Conservation (phyloP, 768 basidiomycete species). For the Sporobolomyces roseus region DNA sequence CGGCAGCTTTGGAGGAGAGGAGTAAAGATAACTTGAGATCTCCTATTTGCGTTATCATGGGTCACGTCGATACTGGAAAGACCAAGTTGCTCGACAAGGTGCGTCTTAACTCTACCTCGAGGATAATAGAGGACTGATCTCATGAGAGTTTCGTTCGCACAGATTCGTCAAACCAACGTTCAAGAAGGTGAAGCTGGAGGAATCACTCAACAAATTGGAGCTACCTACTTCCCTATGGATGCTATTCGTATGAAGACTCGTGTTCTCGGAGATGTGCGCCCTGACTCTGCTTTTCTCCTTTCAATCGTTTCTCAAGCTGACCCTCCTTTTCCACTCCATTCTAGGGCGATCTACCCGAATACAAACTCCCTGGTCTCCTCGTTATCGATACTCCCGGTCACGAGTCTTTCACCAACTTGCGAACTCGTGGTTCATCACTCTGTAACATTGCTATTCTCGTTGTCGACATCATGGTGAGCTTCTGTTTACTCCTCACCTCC, state of each 20-base stretch:
- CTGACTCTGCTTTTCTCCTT: too few relatives aligned
- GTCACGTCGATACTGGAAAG: constrained; percentile 99
- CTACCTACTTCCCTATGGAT: constrained; percentile 95
- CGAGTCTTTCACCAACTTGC: constrained; percentile 97
- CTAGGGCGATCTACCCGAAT: constrained; percentile 76
- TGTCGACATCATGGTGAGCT: constrained; percentile 87
- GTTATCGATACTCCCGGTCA: constrained; percentile 98
- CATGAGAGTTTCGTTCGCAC: too few relatives aligned
- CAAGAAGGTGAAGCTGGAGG: constrained; percentile 99
- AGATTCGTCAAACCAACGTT: constrained; percentile 99
- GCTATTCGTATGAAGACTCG: constrained; percentile 89
- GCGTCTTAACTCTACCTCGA: constrained; percentile 36
- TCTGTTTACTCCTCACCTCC: neutral
- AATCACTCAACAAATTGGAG: constrained; percentile 99
- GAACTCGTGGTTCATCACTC: constrained; percentile 88
- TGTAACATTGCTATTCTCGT: constrained; percentile 99
- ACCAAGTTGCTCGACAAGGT: constrained; percentile 97
- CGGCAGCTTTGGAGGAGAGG: constrained; percentile 77
- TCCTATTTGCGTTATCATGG: constrained; percentile 97
- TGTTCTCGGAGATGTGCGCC: constrained; percentile 90
- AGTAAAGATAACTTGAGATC: constrained; percentile 86
- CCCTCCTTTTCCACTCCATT: too few relatives aligned
- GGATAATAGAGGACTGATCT: too few relatives aligned
- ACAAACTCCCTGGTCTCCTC: constrained; percentile 93
- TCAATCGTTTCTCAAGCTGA: too few relatives aligned